phyloP scores from a whole-genome alignment of 345 rosid genomes.

The Sonneratia caseolaris region DNA sequence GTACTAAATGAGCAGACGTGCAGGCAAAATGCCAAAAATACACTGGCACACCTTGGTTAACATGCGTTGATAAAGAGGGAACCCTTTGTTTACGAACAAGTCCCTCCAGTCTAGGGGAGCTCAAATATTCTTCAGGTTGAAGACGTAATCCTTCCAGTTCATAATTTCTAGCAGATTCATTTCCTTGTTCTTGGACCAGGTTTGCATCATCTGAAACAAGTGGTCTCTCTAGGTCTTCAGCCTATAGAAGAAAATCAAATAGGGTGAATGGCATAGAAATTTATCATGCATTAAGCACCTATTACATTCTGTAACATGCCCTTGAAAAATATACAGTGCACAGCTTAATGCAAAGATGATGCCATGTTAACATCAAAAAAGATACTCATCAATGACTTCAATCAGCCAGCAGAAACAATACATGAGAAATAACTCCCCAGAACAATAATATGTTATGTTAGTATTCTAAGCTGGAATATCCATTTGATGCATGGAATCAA shows the following conservation, averaged over 20 bases:
- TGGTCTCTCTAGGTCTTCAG: conserved; percentile 61
- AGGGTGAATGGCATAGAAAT: background rate
- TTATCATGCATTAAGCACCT: background rate
- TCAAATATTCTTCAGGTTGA: conserved; percentile 52
- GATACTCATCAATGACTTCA: background rate
- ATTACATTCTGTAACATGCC: background rate
- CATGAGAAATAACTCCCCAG: background rate
- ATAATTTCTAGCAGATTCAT: conserved; percentile 43
- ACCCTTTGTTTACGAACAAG: conserved; percentile 61
- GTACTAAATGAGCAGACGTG: background rate
- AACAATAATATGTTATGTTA: background rate
- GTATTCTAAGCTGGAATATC: background rate
- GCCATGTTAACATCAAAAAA: background rate
- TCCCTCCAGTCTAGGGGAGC: conserved; percentile 38
- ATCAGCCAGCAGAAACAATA: background rate
- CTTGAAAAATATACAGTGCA: background rate
- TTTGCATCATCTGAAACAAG: conserved; percentile 49
- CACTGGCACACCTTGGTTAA: conserved; percentile 26
- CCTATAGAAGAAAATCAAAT: conserved; percentile 23
- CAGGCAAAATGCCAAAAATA: conserved; percentile 4
- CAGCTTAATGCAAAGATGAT: background rate
- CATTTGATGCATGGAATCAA: background rate
- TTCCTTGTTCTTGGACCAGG: conserved; percentile 30
- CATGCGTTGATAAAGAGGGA: conserved; percentile 38
- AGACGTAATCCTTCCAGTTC: conserved; percentile 63